Conservation (phyloP, 2,329 filamentous ascomycete genomes). For the Curvularia lunata region DNA sequence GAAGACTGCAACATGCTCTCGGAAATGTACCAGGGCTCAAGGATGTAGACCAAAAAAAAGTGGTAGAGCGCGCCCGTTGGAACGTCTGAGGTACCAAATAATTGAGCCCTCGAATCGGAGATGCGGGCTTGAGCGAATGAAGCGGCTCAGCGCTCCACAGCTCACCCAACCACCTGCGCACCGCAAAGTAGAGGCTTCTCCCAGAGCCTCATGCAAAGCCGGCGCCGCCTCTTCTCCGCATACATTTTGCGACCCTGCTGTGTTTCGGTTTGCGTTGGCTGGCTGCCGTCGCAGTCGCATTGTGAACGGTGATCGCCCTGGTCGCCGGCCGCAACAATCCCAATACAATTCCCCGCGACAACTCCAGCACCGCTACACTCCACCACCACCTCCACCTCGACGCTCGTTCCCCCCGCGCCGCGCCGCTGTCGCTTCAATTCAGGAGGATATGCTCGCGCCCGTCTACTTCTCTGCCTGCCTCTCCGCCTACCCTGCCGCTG, state of each 20-base stretch:
- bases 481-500: constrained; percentile 24
- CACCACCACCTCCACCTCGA: constrained; percentile 21
- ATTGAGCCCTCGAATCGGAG: constrained; percentile 29
- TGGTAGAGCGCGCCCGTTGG: neutral
- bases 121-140: constrained; percentile 32
- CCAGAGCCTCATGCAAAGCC: constrained; percentile 3
- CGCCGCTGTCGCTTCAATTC: constrained; percentile 22
- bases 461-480: constrained; percentile 27
- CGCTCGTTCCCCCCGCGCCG: constrained; percentile 29
- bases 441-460: constrained; percentile 45
- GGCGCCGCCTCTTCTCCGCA: constrained; percentile 4
- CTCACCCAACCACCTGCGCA: constrained; percentile 12
- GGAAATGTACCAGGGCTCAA: neutral
- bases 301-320: constrained; percentile 6
- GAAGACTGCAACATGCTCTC: neutral
- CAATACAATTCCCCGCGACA: constrained; percentile 28
- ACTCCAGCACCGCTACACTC: constrained; percentile 18
- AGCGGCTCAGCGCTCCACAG: constrained; percentile 16
- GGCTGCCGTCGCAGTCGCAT: constrained; percentile 11
- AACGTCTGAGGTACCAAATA: neutral
- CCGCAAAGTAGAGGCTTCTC: constrained; percentile 1
- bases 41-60: neutral
- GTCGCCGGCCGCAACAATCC: constrained; percentile 17
- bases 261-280: constrained; percentile 3
- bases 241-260: neutral